A percentile compares a stretch with the other conserved stretches of the same genome.
phyloP scores from a whole-genome alignment of 1,284 basidiomycete species.

The Meira nashicola region DNA sequence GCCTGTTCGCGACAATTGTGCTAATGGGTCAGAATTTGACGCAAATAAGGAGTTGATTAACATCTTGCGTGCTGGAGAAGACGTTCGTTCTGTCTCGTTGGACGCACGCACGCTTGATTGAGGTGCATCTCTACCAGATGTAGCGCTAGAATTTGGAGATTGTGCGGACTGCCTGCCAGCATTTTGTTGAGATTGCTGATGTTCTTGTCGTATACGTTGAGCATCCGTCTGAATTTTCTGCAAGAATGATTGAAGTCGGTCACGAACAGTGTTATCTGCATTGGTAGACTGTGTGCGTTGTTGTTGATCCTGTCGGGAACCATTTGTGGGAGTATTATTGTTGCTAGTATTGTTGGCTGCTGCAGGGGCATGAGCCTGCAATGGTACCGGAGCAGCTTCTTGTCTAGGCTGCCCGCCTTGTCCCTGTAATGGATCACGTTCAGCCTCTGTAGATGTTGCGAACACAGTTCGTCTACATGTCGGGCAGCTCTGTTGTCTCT shows the following conservation, averaged over 20 bases:
- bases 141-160: no score
- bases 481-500: conserved; percentile 84
- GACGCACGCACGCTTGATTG: neutral
- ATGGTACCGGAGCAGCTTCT: neutral
- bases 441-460: conserved; percentile 55
- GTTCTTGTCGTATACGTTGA: conserved; percentile 28
- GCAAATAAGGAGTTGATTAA: neutral
- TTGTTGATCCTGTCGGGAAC: conserved; percentile 6
- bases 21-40: no score
- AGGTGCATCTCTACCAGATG: neutral
- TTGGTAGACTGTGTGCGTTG: neutral
- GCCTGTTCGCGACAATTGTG: no score
- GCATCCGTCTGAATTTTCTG: conserved; percentile 26
- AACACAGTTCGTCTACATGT: conserved; percentile 91
- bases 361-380: neutral
- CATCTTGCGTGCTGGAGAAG: neutral
- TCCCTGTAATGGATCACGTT: conserved; percentile 1
- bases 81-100: neutral
- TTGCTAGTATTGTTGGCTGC: neutral
- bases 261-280: conserved; percentile 5
- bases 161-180: no score
- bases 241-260: conserved; percentile 24
- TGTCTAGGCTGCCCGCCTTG: neutral
- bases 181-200: conserved; percentile 3
- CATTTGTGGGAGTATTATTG: conserved; percentile 16